Evolutionary conservation across 768 basidiomycete genomes (phyloP).

Genomic region (Pulveroboletus sp.): DNA sequence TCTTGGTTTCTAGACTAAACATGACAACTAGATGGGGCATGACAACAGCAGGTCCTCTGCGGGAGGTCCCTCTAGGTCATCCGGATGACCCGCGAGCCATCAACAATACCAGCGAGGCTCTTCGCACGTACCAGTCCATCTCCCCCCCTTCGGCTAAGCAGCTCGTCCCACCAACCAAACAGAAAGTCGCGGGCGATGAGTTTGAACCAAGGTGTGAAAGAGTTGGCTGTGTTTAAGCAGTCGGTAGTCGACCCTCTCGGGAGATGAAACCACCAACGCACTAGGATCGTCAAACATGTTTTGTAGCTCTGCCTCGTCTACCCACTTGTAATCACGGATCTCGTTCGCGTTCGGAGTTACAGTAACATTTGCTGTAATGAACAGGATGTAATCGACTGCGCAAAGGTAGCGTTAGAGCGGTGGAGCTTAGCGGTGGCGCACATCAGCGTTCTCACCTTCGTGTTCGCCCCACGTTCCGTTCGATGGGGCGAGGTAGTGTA

Average conservation of each 20-base stretch:
- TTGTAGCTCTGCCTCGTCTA: conserved; percentile 84
- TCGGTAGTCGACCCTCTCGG: neutral
- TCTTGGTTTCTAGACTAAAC: neutral
- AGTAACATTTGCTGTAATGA: conserved; percentile 84
- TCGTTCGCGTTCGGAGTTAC: conserved; percentile 84
- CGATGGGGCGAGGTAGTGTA: conserved; percentile 96
- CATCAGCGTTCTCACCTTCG: conserved; percentile 58
- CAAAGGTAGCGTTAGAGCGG: conserved; percentile 7
- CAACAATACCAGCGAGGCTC: conserved; percentile 52
- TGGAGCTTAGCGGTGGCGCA: neutral
- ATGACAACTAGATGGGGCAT: neutral
- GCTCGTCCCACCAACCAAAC: conserved; percentile 98
- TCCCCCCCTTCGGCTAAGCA: conserved; percentile 54
- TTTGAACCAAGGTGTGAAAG: conserved; percentile 99
- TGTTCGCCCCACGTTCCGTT: conserved; percentile 96
- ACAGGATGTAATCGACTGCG: conserved; percentile 95
- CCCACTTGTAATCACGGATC: conserved; percentile 87
- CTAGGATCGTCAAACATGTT: conserved; percentile 82
- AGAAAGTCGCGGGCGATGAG: conserved; percentile 95
- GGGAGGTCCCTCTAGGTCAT: conserved; percentile 38
- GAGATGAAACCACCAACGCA: conserved; percentile 32
- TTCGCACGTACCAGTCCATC: conserved; percentile 53
- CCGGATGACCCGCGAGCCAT: conserved; percentile 69
- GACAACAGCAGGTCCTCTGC: neutral
- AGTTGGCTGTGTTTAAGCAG: conserved; percentile 50